Conservation (phyloP, 2,329 filamentous ascomycete species). For the Xylaria polymorpha region DNA sequence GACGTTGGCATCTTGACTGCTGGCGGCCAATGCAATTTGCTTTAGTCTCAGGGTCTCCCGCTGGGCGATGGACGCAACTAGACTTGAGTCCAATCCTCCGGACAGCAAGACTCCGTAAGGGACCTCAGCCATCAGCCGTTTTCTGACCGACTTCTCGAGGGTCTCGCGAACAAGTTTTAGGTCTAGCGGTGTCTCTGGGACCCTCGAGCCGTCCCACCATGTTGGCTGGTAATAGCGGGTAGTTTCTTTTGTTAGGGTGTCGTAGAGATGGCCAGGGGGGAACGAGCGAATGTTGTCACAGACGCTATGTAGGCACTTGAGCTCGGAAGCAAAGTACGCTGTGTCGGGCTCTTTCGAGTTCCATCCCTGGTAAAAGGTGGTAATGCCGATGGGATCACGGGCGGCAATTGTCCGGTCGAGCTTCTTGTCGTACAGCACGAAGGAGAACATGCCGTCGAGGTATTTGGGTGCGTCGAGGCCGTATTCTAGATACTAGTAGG, state of each 20-base stretch:
- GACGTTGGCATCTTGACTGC: constrained; percentile 53
- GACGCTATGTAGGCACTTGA: constrained; percentile 91
- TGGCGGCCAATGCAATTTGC: constrained; percentile 68
- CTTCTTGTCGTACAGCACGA: constrained; percentile 96
- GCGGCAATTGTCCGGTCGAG: constrained; percentile 93
- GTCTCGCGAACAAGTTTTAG: constrained; percentile 83
- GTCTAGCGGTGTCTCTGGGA: constrained; percentile 84
- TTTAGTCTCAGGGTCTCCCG: constrained; percentile 86
- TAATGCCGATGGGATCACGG: constrained; percentile 95
- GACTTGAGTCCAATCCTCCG: constrained; percentile 92
- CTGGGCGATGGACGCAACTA: constrained; percentile 95
- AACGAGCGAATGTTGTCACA: constrained; percentile 96
- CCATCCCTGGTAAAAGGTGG: constrained; percentile 96
- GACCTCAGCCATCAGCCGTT: constrained; percentile 98
- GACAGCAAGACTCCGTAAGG: constrained; percentile 96
- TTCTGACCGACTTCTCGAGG: constrained; percentile 91
- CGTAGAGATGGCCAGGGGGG: constrained; percentile 94
- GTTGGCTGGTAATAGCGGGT: constrained; percentile 91
- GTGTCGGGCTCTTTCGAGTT: constrained; percentile 83
- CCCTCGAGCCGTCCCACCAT: constrained; percentile 87
- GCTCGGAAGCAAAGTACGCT: constrained; percentile 95
- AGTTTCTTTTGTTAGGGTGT: constrained; percentile 87
- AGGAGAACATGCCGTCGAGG: constrained; percentile 99
- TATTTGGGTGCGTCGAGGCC: constrained; percentile 91
- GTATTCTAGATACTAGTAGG: constrained; percentile 85